Conservation (phyloP, 2,329 filamentous ascomycete genomes). For the Colletotrichum incanum region DNA sequence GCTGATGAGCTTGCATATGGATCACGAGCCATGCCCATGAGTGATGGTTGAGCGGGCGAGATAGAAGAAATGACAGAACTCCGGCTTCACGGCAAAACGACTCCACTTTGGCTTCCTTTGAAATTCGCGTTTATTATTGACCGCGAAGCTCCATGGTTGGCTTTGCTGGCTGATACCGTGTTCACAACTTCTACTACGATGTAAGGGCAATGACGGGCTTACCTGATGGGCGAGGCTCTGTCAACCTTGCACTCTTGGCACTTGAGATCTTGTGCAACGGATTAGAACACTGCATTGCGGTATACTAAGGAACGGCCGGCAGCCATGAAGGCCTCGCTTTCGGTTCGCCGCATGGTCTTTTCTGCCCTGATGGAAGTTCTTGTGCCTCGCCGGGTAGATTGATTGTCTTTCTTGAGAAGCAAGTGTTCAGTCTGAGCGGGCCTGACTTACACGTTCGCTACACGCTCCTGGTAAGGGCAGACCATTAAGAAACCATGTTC, state of each 20-base stretch:
- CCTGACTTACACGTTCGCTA: neutral
- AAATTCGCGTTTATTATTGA: neutral
- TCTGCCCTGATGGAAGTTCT: neutral
- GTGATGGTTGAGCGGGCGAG: neutral
- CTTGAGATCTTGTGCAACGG: neutral
- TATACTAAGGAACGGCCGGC: neutral
- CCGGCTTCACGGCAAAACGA: neutral
- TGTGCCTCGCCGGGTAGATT: neutral
- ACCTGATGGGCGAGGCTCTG: neutral
- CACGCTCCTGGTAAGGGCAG: neutral
- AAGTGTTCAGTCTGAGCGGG: neutral
- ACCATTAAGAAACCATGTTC: neutral
- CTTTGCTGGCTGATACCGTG: neutral
- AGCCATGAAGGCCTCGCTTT: neutral
- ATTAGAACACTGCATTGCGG: neutral
- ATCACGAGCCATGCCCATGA: neutral
- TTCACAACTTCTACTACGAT: too few relatives aligned
- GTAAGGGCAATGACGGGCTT: neutral
- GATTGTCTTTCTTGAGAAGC: neutral
- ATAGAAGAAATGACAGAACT: neutral
- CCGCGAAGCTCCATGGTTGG: neutral
- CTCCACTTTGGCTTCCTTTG: neutral
- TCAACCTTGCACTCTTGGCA: neutral
- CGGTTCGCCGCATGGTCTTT: neutral
- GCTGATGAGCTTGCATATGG: conserved; percentile 5